Evolutionary conservation across 192 early-diverging fungal species (phyloP), one percentile per base, ranked within the genome.

Genomic region (Backusella morwellensis): DNA sequence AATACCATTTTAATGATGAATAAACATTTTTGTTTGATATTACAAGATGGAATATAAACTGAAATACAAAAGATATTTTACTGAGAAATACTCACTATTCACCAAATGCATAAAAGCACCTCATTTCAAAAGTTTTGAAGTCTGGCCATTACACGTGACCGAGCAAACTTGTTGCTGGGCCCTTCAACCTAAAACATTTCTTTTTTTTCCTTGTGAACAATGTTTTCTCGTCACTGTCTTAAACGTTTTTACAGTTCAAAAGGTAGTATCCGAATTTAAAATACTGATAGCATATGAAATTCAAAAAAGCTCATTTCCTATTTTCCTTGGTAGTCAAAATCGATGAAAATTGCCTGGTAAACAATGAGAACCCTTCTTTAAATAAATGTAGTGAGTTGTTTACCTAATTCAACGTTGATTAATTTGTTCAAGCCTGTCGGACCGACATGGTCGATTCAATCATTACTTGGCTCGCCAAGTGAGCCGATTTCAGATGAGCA

Each of bases 401-500:
- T 59, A 23, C 9, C 11, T 59, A 11, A 6, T 23, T 26, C 9
- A 59, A 23, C 2, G 6, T 26, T 59, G 6, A 26, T 26, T 59
- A 59, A 29, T 26, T 59, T 7, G 9, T 26, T 26, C 8, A 63
- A 77, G 75, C 77, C 77, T 50, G 41, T 74, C 5, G 14, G 40
- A 52, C 75, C 83, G 4, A 82, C 75, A 11, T 84, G 83, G 83
- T 79, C 83, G 11, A 78, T 84, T 3, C 67, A 69, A 34, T 73
- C 75, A 23, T 42, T 84, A 26, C 54, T 82, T 0, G 68, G 66
- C 35, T 35, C 38, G 3, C 34, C 32, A n/a, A 50, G 12, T 3
- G 38, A 71, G 17, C 40, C 67, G 34, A 79, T 79, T 7, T 32
- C 74, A n/a, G 52, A 79, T n/a, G 69, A 78, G 32, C 72, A 76